phyloP scores from a whole-genome alignment of 805 yeast species.

The Wickerhamomyces chaumierensis region DNA sequence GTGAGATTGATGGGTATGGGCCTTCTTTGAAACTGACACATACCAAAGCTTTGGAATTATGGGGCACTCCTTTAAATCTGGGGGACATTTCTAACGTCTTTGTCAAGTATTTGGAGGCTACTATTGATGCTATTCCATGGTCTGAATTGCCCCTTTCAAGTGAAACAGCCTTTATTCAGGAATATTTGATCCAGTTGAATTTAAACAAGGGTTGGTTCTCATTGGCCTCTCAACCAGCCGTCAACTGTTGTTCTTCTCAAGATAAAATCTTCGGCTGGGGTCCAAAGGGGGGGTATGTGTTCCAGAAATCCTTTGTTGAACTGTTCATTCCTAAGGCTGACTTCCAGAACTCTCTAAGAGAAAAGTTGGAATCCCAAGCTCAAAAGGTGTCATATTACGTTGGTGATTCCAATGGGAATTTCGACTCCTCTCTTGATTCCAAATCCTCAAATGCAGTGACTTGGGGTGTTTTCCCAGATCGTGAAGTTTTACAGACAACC shows the following conservation, averaged over 20 bases:
- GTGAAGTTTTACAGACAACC: constrained; percentile 86
- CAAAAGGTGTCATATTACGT: constrained; percentile 53
- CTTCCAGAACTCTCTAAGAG: too few relatives aligned
- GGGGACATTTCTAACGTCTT: constrained; percentile 59
- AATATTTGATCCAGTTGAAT: constrained; percentile 73
- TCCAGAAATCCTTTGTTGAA: constrained; percentile 91
- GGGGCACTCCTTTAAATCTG: constrained; percentile 66
- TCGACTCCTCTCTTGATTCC: constrained; percentile 48
- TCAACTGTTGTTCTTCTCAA: constrained; percentile 64
- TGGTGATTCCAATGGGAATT: constrained; percentile 49
- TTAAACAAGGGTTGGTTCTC: constrained; percentile 61
- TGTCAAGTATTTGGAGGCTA: constrained; percentile 60
- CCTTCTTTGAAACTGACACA: constrained; percentile 73
- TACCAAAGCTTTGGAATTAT: constrained; percentile 52
- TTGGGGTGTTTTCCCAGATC: constrained; percentile 94
- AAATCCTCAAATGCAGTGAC: constrained; percentile 74
- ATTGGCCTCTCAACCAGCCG: constrained; percentile 92
- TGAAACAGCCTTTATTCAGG: constrained; percentile 89
- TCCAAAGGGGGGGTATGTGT: constrained; percentile 76
- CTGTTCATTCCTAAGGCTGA: constrained; percentile 54
- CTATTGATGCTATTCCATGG: constrained; percentile 81
- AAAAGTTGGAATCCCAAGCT: constrained; percentile 34
- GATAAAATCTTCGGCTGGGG: constrained; percentile 98
- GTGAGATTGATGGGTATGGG: constrained; percentile 97
- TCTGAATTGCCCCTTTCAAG: constrained; percentile 76